Percentiles rank a stretch among this genome's conserved stretches.
Evolutionary conservation across 169 alveolate species (phyloP).

Genomic region (Eimeria necatrix): DNA sequence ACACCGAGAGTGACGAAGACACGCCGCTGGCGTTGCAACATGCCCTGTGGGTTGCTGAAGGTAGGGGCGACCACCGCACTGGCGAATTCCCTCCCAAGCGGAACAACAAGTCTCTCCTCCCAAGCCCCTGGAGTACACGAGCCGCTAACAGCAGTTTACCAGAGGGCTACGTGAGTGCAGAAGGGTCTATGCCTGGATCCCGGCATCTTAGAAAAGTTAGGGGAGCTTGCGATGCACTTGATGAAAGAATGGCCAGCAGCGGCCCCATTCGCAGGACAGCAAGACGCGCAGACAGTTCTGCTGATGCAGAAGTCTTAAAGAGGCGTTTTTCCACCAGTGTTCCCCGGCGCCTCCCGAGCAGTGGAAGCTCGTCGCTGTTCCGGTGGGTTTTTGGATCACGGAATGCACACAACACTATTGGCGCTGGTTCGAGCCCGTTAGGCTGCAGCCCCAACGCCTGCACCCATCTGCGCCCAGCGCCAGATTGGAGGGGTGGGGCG

Average conservation of each 20-base stretch:
- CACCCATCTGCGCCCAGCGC: not conserved
- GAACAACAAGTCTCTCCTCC: not conserved
- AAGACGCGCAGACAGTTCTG: constrained; percentile 6
- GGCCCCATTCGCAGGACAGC: not conserved
- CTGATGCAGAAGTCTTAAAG: not conserved
- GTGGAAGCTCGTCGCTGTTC: constrained; percentile 62
- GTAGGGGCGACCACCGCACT: not conserved
- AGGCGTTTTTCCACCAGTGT: not conserved
- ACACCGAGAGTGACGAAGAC: constrained; percentile 27
- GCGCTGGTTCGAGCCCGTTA: not conserved
- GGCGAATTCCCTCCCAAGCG: not conserved
- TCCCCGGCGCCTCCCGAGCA: constrained; percentile 65
- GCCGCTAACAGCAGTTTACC: not conserved
- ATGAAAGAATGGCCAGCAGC: not conserved
- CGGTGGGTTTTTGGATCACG: constrained; percentile 61
- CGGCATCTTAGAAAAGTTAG: constrained; percentile 10
- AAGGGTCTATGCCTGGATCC: constrained; percentile 32
- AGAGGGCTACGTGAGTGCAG: constrained; percentile 65
- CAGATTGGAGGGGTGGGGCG: not conserved
- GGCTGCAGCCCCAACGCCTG: constrained; percentile 30
- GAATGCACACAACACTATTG: constrained; percentile 4
- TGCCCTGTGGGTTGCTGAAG: constrained; percentile 26
- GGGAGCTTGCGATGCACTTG: not conserved
- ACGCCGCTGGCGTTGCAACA: constrained; percentile 52
- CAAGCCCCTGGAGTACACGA: constrained; percentile 13